These are phyloP conservation scores for Globisporangium okanoganense DNA, from an alignment of 352 stramenopile species.

Conservation along the genomic window DNA sequence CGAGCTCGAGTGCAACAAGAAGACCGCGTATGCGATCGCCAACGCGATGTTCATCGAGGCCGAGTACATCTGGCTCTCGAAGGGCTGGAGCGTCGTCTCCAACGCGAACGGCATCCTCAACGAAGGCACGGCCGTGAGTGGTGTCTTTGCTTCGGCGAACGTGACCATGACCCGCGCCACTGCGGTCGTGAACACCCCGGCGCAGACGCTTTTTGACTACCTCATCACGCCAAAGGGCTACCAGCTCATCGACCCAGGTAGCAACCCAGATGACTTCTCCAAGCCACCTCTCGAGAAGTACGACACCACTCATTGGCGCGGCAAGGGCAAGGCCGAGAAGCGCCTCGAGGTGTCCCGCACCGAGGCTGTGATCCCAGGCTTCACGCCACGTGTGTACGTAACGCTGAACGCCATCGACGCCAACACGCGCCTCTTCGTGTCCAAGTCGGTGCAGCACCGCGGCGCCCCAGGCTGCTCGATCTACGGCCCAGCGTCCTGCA, in stretches of 20 bases:
- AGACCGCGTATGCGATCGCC: conserved; percentile 18
- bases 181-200: conserved; percentile 20
- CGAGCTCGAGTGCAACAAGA: conserved; percentile 18
- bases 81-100: conserved; percentile 21
- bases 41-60: conserved; percentile 25
- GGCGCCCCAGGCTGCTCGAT: conserved; percentile 18
- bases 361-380: conserved; percentile 11
- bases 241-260: conserved; percentile 30
- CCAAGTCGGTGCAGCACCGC: conserved; percentile 19
- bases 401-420: conserved; percentile 19
- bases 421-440: conserved; percentile 10
- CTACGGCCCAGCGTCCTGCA: conserved; percentile 18
- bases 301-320: conserved; percentile 21
- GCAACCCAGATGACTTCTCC: conserved; percentile 27
- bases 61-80: conserved; percentile 24
- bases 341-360: conserved; percentile 23
- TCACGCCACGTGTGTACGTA: conserved; percentile 7
- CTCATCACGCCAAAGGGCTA: conserved; percentile 29
- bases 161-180: conserved; percentile 24
- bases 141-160: conserved; percentile 20
- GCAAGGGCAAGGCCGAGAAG: conserved; percentile 21
- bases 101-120: conserved; percentile 28
- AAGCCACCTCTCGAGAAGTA: conserved; percentile 25
- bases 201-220: conserved; percentile 31
- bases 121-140: conserved; percentile 28